Percentiles rank a stretch among this genome's conserved stretches.
Evolutionary conservation across 257 asterid species (phyloP).

Genomic region (Solanum rostratum): DNA sequence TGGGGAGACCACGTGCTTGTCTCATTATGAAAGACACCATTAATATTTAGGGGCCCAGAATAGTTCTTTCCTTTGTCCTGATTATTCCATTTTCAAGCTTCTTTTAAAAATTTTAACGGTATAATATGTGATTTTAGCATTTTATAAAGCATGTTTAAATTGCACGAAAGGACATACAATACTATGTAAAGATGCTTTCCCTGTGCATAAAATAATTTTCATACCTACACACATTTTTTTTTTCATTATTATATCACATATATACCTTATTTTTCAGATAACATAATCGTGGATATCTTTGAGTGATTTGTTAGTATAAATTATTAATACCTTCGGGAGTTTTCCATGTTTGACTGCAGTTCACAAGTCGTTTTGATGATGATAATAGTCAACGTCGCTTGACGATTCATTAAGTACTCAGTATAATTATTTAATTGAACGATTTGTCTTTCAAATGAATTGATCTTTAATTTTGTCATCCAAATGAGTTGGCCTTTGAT

Average conservation of each 20-base stretch:
- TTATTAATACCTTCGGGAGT: background rate
- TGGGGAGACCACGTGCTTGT: background rate
- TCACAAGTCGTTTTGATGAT: background rate
- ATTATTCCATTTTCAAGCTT: background rate
- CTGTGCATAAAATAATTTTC: background rate
- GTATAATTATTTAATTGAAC: background rate
- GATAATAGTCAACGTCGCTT: background rate
- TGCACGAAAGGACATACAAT: background rate
- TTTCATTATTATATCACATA: too few relatives aligned
- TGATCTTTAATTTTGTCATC: too few relatives aligned
- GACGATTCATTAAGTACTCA: background rate
- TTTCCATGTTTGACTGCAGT: background rate
- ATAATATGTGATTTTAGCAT: background rate
- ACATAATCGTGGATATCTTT: background rate
- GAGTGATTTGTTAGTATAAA: too few relatives aligned
- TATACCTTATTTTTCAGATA: background rate
- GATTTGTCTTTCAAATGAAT: background rate
- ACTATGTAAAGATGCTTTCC: background rate
- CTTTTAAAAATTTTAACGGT: background rate
- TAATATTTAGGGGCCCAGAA: background rate
- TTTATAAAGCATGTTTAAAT: background rate
- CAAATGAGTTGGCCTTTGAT: too few relatives aligned
- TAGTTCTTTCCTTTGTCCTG: background rate
- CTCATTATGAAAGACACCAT: background rate
- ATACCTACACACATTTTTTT: too few relatives aligned